Evolutionary conservation across 805 yeast genomes (phyloP), one percentile per base, ranked within the genome.

Genomic region (Metschnikowia cerradonensis): DNA sequence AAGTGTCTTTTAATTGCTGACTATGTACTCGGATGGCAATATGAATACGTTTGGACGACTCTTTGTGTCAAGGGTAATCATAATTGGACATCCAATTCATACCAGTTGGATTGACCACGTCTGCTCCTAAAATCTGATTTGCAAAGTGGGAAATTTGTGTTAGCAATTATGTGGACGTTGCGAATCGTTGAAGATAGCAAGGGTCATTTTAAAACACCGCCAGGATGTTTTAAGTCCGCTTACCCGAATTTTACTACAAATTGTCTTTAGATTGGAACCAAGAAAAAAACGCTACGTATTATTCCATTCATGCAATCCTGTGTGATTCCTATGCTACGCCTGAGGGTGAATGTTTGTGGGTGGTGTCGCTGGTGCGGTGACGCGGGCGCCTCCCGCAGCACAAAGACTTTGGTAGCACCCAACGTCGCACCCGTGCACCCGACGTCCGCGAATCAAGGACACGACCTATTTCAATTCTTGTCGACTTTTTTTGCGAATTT

Each of bases 391-490:
- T 33, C 23, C 37, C 31, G 45, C 31, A 15, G 34, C 38, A 34
- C 38, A 42, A 42, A 33, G 45, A 33, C 38, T 33, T 42, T 33
- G 45, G 45, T 20, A 32, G 45, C 31, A 10, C 31, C 20, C 31
- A 22, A 22, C 37, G n/a, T 17, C 38, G 43, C 56, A 57, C 52
- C 60, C 51, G 60, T 57, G 49, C 60, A 56, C 58, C 59, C 54
- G 56, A 42, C 56, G 39, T 54, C 33, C 59, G 59, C 58, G 55
- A 53, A 48, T 51, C 50, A 48, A 44, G 57, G 60, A 50, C 60
- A 57, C 60, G 60, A 57, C 60, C 60, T 52, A 41, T 46, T 55
- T 50, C 49, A 52, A 48, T 43, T 41, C 44, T 51, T 55, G 59
- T 55, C 60, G 57, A 57, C 55, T 23, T 52, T 57, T 57, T 57